Conservation (phyloP, 2,329 filamentous ascomycete species). For the Alternaria sp. region DNA sequence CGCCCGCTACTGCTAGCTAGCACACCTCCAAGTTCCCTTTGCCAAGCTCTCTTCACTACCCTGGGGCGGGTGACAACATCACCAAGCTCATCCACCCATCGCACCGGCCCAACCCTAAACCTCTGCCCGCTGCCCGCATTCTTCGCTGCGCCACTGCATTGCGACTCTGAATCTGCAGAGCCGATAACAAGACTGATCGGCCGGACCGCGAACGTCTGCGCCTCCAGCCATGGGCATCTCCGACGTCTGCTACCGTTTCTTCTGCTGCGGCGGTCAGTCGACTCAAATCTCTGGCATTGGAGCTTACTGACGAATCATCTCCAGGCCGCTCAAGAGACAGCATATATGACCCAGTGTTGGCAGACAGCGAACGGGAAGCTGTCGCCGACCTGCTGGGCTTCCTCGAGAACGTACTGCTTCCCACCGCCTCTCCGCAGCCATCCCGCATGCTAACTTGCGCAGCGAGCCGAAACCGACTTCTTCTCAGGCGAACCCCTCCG, state of each 20-base stretch:
- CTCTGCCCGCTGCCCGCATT: constrained; percentile 23
- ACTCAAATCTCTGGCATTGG: constrained; percentile 2
- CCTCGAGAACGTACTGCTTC: constrained; percentile 82
- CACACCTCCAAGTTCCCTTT: constrained; percentile 10
- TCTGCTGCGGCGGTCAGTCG: constrained; percentile 50
- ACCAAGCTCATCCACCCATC: constrained; percentile 18
- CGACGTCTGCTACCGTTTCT: constrained; percentile 42
- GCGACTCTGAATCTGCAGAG: not conserved
- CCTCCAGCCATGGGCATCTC: constrained; percentile 45
- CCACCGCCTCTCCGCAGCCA: constrained; percentile 9
- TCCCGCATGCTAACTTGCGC: constrained; percentile 46
- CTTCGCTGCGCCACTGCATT: constrained; percentile 12
- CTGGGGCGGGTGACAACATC: constrained; percentile 11
- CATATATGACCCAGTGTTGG: constrained; percentile 70
- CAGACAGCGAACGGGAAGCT: constrained; percentile 95
- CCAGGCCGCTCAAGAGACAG: constrained; percentile 58
- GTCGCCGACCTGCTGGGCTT: constrained; percentile 95
- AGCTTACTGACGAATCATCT: constrained; percentile 27
- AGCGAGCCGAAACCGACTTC: constrained; percentile 98
- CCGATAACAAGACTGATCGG: constrained; percentile 15
- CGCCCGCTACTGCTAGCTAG: constrained; percentile 12
- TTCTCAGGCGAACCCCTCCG: constrained; percentile 94
- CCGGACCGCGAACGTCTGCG: constrained; percentile 37
- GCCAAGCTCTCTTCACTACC: constrained; percentile 15
- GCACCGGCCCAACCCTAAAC: constrained; percentile 7